Evolutionary conservation across 257 asterid genomes (phyloP), one percentile per base, ranked within the genome.

Genomic region (Nicotiana paniculata): DNA sequence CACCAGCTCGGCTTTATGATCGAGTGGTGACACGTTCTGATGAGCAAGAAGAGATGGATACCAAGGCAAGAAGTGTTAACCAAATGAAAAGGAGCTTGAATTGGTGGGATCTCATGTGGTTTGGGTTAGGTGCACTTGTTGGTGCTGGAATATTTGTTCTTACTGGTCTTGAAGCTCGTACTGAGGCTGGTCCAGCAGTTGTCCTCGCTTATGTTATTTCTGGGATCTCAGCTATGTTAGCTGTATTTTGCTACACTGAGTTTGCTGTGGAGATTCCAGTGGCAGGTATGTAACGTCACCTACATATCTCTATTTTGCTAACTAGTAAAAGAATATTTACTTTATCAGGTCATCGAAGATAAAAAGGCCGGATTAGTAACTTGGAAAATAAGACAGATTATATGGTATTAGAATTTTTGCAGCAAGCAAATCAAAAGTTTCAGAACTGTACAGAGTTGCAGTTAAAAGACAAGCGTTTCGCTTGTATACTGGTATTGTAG

Each of bases 101-200:
- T 62, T 62, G 68, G 68, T 62, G 68, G 68, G 68, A 62, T 62
- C 68, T 62, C 35, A 62, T 62, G 68, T 62, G 68, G 68, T 62
- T 62, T 62, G 68, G 68, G 7, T 62, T 24, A 62, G 68, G 68
- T 62, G 35, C 68, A 24, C 68, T 62, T 62, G 68, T 62, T 62
- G 68, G 68, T 62, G 68, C 35, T 62, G 68, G 68, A 62, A 62
- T 62, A 24, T 62, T 62, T 62, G 68, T 66, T 66, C 75, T 66
- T 33, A 66, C 48, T 33, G 51, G 75, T 66, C 28, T 66, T 66
- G 51, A 66, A 66, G 75, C 51, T 66, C 75, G 51, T 33, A 66
- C 51, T 16, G 26, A 33, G 33, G 75, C 12, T 66, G 75, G 75
- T 33, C 51, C 75, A 33, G 28, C 7, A 16, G 75, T 66, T 33